These are phyloP conservation scores for Pseudogymnoascus sp. DNA, from an alignment of 2,329 filamentous ascomycete genomes.

Conservation along the genomic window DNA sequence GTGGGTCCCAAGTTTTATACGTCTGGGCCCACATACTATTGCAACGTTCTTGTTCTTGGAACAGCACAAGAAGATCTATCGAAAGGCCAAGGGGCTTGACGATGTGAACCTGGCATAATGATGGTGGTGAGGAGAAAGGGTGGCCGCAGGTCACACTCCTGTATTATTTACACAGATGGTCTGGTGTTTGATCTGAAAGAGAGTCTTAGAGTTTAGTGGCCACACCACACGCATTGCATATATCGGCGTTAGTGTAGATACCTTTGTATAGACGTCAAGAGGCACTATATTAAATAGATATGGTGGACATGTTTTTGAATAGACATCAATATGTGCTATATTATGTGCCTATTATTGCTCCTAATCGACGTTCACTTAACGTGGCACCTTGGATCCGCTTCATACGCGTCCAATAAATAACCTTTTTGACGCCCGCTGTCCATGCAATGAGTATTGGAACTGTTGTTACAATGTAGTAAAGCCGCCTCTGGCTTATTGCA, in stretches of 20 bases:
- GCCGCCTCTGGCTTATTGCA: neutral
- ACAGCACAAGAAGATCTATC: slow-evolving; percentile 74
- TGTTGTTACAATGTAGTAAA: neutral
- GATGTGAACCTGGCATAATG: slow-evolving; percentile 10
- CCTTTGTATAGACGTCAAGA: neutral
- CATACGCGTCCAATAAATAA: neutral
- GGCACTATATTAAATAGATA: neutral
- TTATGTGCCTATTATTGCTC: slow-evolving; percentile 7
- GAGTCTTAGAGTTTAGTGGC: neutral
- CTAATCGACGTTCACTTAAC: neutral
- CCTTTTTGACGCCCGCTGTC: slow-evolving; percentile 5
- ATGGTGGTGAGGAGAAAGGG: neutral
- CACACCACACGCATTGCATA: slow-evolving; percentile 5
- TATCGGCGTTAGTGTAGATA: neutral
- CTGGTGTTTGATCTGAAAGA: neutral
- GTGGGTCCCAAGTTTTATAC: slow-evolving; percentile 70
- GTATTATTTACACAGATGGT: neutral
- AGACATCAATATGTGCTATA: neutral
- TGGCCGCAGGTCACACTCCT: neutral
- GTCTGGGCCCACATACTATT: slow-evolving; percentile 70
- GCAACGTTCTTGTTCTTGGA: slow-evolving; percentile 82
- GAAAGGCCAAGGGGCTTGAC: slow-evolving; percentile 36
- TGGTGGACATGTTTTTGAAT: neutral
- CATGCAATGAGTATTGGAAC: neutral
- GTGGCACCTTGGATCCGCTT: neutral